Conservation (phyloP, 73 alveolate genomes). For the Blepharisma stoltei region DNA sequence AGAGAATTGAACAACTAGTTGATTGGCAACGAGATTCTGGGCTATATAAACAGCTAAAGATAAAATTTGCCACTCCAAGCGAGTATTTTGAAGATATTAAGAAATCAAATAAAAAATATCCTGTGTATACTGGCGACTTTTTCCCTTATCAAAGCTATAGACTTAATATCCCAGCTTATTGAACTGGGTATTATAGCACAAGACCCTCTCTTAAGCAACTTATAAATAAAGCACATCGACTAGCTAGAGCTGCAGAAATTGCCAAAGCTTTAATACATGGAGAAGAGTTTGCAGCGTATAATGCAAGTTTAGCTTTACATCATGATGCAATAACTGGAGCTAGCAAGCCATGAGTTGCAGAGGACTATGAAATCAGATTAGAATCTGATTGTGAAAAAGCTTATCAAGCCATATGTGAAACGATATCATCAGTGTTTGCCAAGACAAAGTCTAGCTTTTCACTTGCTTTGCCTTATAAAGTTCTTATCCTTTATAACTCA, state of each 20-base stretch:
- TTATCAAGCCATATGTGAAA: not conserved
- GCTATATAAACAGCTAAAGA: not conserved
- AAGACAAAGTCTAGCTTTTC: not conserved
- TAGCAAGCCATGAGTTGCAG: not conserved
- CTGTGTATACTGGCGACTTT: not conserved
- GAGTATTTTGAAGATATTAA: not conserved
- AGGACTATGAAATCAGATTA: not conserved
- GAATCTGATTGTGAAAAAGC: not conserved
- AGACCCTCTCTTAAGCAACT: not conserved
- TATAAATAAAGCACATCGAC: not conserved
- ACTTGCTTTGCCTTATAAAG: conserved; percentile 5
- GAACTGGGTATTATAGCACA: conserved; percentile 12
- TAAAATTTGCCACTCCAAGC: not conserved
- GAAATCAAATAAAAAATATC: not conserved
- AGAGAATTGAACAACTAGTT: no score
- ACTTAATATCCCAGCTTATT: not conserved
- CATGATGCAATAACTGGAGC: conserved; percentile 28
- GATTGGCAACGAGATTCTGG: no score
- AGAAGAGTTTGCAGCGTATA: not conserved
- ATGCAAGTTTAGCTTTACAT: not conserved
- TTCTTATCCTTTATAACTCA: not conserved
- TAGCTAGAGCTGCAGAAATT: conserved; percentile 19
- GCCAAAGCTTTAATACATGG: not conserved
- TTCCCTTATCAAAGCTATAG: not conserved
- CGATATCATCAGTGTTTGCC: not conserved